A percentile compares a stretch with the other conserved stretches of the same genome.
These are phyloP conservation scores for Lichtheimia ramosa DNA, from an alignment of 371 early-diverging fungal species.

Conservation along the genomic window DNA sequence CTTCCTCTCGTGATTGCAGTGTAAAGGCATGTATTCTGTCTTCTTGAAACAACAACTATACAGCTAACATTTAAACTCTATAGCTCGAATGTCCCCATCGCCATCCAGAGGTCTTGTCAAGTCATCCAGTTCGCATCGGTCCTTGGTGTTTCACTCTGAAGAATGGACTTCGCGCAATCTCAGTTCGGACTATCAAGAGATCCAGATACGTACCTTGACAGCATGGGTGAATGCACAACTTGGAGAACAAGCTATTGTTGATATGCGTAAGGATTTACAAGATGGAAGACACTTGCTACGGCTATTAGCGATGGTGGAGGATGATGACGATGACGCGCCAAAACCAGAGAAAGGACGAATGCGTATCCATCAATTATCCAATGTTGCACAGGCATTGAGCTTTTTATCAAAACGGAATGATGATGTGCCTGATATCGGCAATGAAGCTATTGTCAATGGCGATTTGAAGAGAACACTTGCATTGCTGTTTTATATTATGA, in stretches of 20 bases:
- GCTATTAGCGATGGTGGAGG: constrained; percentile 54
- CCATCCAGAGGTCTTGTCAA: too few species aligned
- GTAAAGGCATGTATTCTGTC: too few species aligned
- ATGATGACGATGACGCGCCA: constrained; percentile 38
- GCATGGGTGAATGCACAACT: constrained; percentile 85
- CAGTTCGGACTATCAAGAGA: constrained; percentile 50
- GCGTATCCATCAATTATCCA: constrained; percentile 80
- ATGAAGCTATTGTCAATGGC: constrained; percentile 83
- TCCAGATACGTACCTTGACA: constrained; percentile 78
- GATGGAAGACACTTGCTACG: constrained; percentile 63
- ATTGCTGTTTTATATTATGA: constrained; percentile 77
- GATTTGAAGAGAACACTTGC: constrained; percentile 83
- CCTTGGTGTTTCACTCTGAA: neutral
- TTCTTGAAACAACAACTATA: too few species aligned
- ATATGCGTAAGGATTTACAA: constrained; percentile 58
- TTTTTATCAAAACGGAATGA: constrained; percentile 64
- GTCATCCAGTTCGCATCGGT: too few species aligned
- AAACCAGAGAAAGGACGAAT: constrained; percentile 63
- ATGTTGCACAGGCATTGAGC: constrained; percentile 71
- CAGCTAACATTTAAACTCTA: too few species aligned
- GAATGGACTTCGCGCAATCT: constrained; percentile 31
- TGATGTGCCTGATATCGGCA: constrained; percentile 74
- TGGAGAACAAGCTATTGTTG: constrained; percentile 26
- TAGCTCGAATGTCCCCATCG: too few species aligned
- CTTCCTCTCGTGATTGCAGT: too few species aligned